Percentiles rank a stretch among this genome's conserved stretches.
Conservation (phyloP, 257 asterid species). For the Coffea canephora region DNA sequence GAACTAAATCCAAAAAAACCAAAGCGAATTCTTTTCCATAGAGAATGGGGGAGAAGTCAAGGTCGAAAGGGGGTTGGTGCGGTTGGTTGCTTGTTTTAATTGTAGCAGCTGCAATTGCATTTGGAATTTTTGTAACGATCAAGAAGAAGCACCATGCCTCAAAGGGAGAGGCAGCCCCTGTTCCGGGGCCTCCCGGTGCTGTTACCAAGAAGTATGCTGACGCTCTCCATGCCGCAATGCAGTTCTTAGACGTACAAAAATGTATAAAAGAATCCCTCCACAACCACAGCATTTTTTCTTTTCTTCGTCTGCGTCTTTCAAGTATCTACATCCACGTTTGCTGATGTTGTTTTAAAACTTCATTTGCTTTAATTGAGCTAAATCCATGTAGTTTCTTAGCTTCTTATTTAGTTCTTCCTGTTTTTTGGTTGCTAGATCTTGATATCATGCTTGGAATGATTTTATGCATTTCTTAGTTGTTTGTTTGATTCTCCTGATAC, state of each 20-base stretch:
- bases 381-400: neutral
- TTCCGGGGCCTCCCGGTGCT: conserved; percentile 66
- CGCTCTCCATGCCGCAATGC: conserved; percentile 69
- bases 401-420: conserved; percentile 1
- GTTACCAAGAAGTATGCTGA: conserved; percentile 54
- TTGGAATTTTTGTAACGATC: conserved; percentile 32
- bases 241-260: conserved; percentile 83
- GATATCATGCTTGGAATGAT: neutral
- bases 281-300: neutral
- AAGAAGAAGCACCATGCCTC: conserved; percentile 40
- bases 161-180: conserved; percentile 54
- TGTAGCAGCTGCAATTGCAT: conserved; percentile 44
- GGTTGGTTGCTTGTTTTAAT: conserved; percentile 51
- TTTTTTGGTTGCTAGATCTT: neutral
- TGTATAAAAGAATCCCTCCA: conserved; percentile 33
- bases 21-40: neutral
- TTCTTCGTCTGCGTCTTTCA: neutral
- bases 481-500: conserved; percentile 1
- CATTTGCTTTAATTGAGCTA: neutral
- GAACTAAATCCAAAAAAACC: neutral
- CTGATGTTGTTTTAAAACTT: conserved; percentile 5
- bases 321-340: neutral
- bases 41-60: conserved; percentile 47
- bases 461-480: neutral
- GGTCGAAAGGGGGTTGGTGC: conserved; percentile 52